Evolutionary conservation across 805 yeast species (phyloP).

Genomic region (Hanseniaspora vineae): DNA sequence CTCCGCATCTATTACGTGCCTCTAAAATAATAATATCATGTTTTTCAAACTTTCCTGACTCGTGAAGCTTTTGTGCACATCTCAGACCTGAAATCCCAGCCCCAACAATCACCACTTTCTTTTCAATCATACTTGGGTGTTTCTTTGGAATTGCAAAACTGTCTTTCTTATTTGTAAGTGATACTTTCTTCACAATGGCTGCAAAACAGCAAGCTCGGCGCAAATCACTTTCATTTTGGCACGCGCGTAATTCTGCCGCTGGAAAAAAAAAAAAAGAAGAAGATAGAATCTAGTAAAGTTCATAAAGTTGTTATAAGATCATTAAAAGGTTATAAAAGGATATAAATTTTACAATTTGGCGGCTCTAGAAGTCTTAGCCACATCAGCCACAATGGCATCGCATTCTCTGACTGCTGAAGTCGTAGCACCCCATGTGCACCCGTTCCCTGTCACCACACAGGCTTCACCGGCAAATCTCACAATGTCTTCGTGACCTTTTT

Average conservation of each 20-base stretch:
- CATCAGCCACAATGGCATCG: constrained; percentile 15
- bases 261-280: background rate
- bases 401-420: constrained; percentile 47
- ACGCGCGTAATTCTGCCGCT: background rate
- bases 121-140: background rate
- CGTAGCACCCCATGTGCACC: constrained; percentile 81
- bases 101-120: constrained; percentile 40
- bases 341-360: background rate
- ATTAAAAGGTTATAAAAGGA: too few species aligned
- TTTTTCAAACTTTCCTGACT: background rate
- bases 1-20: constrained; percentile 57
- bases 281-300: too few species aligned
- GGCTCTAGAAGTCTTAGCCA: background rate
- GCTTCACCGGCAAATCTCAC: constrained; percentile 80
- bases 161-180: too few species aligned
- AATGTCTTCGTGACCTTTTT: constrained; percentile 35
- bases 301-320: too few species aligned
- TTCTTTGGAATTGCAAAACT: too few species aligned
- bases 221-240: too few species aligned
- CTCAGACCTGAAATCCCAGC: constrained; percentile 78
- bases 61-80: constrained; percentile 44
- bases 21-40: constrained; percentile 34
- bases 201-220: too few species aligned
- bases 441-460: constrained; percentile 63
- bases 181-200: too few species aligned